Conservation (phyloP, 2,329 filamentous ascomycete species). For the Grosmannia clavigera region DNA sequence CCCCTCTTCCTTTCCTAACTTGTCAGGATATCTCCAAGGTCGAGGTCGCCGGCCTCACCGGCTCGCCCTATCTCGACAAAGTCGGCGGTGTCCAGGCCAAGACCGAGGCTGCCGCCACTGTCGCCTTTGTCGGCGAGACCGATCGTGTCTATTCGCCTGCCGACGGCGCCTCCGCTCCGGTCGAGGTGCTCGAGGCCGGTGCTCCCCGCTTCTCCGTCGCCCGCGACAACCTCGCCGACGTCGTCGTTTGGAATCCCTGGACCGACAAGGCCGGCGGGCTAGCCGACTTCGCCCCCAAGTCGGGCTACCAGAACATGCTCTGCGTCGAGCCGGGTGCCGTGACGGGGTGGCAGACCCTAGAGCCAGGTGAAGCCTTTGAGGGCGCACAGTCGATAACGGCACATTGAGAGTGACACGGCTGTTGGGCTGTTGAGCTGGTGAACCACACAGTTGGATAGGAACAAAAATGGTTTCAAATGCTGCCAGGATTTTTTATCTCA, state of each 20-base stretch:
- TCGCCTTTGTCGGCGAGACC: slow-evolving; percentile 66
- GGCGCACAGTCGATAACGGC: slow-evolving; percentile 44
- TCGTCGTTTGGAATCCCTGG: slow-evolving; percentile 98
- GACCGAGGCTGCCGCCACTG: slow-evolving; percentile 45
- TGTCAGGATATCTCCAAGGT: slow-evolving; percentile 67
- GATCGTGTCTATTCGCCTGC: slow-evolving; percentile 78
- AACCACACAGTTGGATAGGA: background rate
- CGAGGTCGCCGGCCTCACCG: slow-evolving; percentile 62
- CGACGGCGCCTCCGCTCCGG: slow-evolving; percentile 43
- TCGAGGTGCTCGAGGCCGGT: slow-evolving; percentile 50
- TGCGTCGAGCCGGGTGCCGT: slow-evolving; percentile 89
- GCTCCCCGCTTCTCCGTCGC: slow-evolving; percentile 58
- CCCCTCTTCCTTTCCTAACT: background rate
- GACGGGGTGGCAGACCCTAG: slow-evolving; percentile 68
- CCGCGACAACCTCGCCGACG: slow-evolving; percentile 73
- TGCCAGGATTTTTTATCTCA: background rate
- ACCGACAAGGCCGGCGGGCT: slow-evolving; percentile 70
- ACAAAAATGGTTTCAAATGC: background rate
- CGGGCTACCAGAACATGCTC: slow-evolving; percentile 85
- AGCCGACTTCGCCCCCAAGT: slow-evolving; percentile 77
- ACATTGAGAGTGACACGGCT: slow-evolving; percentile 11
- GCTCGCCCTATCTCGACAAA: slow-evolving; percentile 74
- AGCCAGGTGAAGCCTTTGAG: slow-evolving; percentile 59
- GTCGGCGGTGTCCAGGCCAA: slow-evolving; percentile 52
- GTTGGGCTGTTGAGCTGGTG: no score